A percentile compares a stretch with the other conserved stretches of the same genome.
phyloP scores from a whole-genome alignment of 176 grass and related monocot species.

The Poa annua region DNA sequence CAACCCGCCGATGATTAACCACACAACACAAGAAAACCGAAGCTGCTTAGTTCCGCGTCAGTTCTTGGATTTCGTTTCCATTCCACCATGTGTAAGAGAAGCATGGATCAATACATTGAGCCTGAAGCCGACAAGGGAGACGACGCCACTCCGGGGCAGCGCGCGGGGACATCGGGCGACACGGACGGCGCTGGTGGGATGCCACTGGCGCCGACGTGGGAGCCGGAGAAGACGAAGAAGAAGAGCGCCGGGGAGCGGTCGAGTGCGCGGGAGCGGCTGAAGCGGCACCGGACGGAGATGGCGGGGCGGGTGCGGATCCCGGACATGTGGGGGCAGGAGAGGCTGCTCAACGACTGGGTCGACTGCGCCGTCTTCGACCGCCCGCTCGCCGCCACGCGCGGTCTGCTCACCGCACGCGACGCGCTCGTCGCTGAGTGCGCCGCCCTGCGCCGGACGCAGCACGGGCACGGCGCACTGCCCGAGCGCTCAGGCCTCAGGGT shows the following conservation, averaged over 20 bases:
- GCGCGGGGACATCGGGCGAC: not conserved
- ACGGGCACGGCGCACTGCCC: constrained; percentile 7
- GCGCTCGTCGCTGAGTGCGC: constrained; percentile 51
- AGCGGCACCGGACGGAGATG: constrained; percentile 64
- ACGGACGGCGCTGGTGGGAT: not conserved
- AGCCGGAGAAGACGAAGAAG: not conserved
- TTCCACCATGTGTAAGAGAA: constrained; percentile 9
- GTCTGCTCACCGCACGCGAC: constrained; percentile 51
- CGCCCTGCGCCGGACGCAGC: not conserved
- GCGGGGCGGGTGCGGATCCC: constrained; percentile 62
- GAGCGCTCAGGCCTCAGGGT: constrained; percentile 44
- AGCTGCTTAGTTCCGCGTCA: not conserved
- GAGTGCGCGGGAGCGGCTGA: constrained; percentile 60
- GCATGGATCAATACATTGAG: constrained; percentile 21
- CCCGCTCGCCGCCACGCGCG: constrained; percentile 49
- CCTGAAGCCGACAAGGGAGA: not conserved
- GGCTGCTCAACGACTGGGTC: constrained; percentile 58
- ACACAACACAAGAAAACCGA: not conserved
- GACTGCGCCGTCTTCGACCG: constrained; percentile 64
- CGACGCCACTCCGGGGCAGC: not conserved
- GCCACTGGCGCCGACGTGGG: not conserved
- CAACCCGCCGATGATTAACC: not conserved
- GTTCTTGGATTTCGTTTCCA: not conserved
- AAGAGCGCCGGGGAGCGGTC: not conserved
- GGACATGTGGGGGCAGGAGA: constrained; percentile 68